phyloP scores from a whole-genome alignment of 2,329 filamentous ascomycete genomes.

The Chaetomium strumarium region DNA sequence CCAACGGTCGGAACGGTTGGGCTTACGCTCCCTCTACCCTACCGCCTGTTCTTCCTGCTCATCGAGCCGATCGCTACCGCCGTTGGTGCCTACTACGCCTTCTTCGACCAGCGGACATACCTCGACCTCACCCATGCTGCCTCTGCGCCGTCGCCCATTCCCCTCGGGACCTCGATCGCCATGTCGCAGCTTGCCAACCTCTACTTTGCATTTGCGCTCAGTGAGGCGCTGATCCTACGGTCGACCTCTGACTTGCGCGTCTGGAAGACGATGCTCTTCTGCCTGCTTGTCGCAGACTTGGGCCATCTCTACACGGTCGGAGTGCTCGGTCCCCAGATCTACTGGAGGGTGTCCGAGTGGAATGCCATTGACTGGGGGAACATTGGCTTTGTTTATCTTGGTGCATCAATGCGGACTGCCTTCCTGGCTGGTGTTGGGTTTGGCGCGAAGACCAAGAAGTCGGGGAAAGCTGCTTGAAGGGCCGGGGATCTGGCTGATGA shows the following conservation, averaged over 20 bases:
- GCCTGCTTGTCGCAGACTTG: conserved; percentile 66
- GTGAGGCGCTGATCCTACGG: conserved; percentile 70
- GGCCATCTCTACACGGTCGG: conserved; percentile 66
- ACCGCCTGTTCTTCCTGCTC: conserved; percentile 69
- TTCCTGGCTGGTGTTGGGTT: conserved; percentile 56
- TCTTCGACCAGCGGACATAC: conserved; percentile 50
- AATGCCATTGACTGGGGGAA: conserved; percentile 65
- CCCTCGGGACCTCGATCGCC: conserved; percentile 58
- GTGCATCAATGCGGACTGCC: conserved; percentile 52
- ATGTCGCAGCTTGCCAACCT: conserved; percentile 72
- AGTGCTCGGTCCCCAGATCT: conserved; percentile 54
- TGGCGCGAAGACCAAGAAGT: conserved; percentile 18
- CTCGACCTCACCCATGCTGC: conserved; percentile 56
- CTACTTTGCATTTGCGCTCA: conserved; percentile 70
- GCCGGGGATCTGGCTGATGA: neutral
- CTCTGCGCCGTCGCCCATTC: conserved; percentile 44
- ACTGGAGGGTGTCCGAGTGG: conserved; percentile 57
- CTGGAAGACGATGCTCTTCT: conserved; percentile 62
- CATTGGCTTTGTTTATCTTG: conserved; percentile 63
- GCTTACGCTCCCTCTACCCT: conserved; percentile 51
- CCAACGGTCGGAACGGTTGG: conserved; percentile 20
- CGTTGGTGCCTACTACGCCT: conserved; percentile 46
- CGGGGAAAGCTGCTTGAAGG: conserved; percentile 17
- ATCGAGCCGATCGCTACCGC: conserved; percentile 57
- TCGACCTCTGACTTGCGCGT: conserved; percentile 61